These are phyloP conservation scores for Chondrus crispus DNA, from an alignment of 23 red algal genomes.

Conservation along the genomic window DNA sequence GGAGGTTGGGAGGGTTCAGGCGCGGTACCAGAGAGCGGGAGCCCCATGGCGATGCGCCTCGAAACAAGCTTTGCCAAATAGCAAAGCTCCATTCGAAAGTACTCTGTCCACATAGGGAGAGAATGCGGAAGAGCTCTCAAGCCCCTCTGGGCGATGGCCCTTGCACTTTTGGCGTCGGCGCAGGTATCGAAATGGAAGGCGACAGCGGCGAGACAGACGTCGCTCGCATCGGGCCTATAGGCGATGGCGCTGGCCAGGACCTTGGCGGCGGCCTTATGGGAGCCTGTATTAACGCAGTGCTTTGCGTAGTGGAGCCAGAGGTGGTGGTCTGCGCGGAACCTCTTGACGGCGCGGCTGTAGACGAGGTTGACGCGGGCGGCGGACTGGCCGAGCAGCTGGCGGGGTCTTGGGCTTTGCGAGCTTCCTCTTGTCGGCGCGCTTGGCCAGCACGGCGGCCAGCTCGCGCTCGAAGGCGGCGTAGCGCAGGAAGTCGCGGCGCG, in stretches of 20 bases:
- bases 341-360: constrained; percentile 46
- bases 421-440: neutral
- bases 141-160: constrained; percentile 42
- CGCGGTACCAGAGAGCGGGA: neutral
- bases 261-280: neutral
- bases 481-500: constrained; percentile 30
- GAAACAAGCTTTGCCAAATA: constrained; percentile 45
- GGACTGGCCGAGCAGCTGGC: constrained; percentile 4
- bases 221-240: neutral
- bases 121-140: constrained; percentile 10
- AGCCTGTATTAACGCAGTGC: constrained; percentile 36
- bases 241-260: constrained; percentile 58
- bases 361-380: constrained; percentile 56
- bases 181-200: constrained; percentile 58
- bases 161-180: constrained; percentile 17
- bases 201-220: constrained; percentile 58
- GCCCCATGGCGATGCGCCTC: constrained; percentile 42
- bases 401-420: neutral
- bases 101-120: constrained; percentile 45
- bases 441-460: neutral
- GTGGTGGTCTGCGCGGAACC: constrained; percentile 35
- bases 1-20: neutral
- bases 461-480: constrained; percentile 64
- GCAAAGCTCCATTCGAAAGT: constrained; percentile 54
- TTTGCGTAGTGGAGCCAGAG: constrained; percentile 66